phyloP scores from a whole-genome alignment of 305 asterid genomes.

The Solanum chacoense region DNA sequence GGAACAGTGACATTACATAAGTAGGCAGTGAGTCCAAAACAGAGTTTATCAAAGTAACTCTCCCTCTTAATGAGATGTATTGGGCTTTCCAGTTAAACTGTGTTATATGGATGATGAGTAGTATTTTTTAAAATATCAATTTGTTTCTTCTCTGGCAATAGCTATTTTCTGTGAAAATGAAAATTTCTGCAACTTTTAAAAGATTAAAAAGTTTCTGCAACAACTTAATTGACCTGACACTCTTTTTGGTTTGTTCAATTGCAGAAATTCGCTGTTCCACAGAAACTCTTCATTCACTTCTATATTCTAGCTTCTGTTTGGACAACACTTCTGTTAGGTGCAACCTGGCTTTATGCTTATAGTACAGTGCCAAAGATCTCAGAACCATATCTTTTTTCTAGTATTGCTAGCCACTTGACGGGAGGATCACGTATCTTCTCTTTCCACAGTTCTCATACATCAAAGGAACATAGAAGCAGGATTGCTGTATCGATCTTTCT shows the following conservation, averaged over 20 bases:
- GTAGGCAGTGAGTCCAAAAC: too few species aligned
- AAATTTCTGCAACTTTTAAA: not conserved
- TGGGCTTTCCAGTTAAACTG: not conserved
- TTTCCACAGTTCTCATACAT: slow-evolving; percentile 17
- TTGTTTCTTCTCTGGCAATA: not conserved
- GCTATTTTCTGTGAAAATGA: not conserved
- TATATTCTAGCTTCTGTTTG: slow-evolving; percentile 55
- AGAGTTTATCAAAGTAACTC: too few species aligned
- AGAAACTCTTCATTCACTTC: slow-evolving; percentile 69
- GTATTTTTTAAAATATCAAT: not conserved
- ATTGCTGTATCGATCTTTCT: slow-evolving; percentile 58
- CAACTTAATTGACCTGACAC: not conserved
- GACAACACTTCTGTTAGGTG: slow-evolving; percentile 54
- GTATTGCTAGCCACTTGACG: slow-evolving; percentile 48
- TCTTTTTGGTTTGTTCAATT: not conserved
- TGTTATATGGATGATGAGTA: not conserved
- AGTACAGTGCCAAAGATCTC: slow-evolving; percentile 28
- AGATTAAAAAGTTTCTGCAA: not conserved
- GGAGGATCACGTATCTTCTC: slow-evolving; percentile 45
- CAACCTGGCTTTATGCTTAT: slow-evolving; percentile 58
- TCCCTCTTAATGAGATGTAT: too few species aligned
- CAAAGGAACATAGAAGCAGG: slow-evolving; percentile 24
- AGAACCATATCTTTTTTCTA: slow-evolving; percentile 31
- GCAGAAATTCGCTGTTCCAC: slow-evolving; percentile 75
- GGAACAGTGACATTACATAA: too few species aligned